Percentiles rank a stretch among this genome's conserved stretches.
Evolutionary conservation across 495 filamentous ascomycete genomes (phyloP).

Genomic region (Pseudomonodictys pantanalensis): DNA sequence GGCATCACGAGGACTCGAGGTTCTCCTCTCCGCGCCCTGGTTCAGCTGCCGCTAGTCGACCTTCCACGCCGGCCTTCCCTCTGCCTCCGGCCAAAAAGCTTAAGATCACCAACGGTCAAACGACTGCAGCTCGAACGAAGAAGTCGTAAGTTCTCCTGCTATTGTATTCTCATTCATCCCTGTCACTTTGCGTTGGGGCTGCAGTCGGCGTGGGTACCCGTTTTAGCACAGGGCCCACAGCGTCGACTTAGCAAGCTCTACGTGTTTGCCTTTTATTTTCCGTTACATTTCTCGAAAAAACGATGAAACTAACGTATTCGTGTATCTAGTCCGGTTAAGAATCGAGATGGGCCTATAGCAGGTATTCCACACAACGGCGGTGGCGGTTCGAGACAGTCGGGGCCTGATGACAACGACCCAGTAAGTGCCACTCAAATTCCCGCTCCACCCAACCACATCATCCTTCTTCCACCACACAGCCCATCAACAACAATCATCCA

Average conservation of each 20-base stretch:
- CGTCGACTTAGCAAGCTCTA: slow-evolving; percentile 14
- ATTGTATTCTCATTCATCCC: slow-evolving; percentile 9
- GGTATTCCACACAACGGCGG: slow-evolving; percentile 24
- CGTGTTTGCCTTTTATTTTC: slow-evolving; percentile 5
- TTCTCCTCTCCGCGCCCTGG: slow-evolving; percentile 15
- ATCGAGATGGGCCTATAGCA: slow-evolving; percentile 31
- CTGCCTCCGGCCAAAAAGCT: slow-evolving; percentile 21
- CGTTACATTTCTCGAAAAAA: neutral
- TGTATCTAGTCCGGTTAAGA: slow-evolving; percentile 30
- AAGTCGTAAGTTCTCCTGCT: slow-evolving; percentile 31
- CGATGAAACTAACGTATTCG: slow-evolving; percentile 24
- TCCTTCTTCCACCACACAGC: slow-evolving; percentile 24
- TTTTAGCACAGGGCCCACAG: slow-evolving; percentile 10
- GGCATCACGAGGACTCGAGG: slow-evolving; percentile 7
- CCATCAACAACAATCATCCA: slow-evolving; percentile 20
- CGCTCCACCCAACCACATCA: slow-evolving; percentile 28
- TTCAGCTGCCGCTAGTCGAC: slow-evolving; percentile 22
- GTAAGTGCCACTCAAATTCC: slow-evolving; percentile 33
- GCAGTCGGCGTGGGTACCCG: neutral
- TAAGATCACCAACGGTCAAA: slow-evolving; percentile 24
- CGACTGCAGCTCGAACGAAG: slow-evolving; percentile 25
- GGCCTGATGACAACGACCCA: slow-evolving; percentile 34
- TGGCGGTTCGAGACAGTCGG: slow-evolving; percentile 28
- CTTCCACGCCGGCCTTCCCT: slow-evolving; percentile 19
- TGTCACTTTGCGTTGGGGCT: slow-evolving; percentile 8